Evolutionary conservation across 768 basidiomycete genomes (phyloP).

Genomic region (Leccinum subgranulosum): DNA sequence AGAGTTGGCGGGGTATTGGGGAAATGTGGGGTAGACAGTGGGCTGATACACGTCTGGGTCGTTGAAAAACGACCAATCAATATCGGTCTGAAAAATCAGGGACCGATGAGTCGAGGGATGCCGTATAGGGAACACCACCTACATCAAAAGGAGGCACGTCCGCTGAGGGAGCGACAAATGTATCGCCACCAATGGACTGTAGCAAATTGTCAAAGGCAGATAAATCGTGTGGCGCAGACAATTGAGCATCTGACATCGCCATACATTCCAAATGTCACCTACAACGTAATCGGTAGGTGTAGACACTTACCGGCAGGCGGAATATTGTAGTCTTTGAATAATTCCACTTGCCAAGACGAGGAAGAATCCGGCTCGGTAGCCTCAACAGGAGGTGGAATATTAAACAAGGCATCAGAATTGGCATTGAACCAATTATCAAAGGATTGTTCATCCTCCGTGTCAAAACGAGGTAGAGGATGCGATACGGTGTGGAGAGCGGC

Average conservation of each 20-base stretch:
- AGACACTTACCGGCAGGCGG: conserved; percentile 9
- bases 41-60: neutral
- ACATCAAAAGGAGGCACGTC: neutral
- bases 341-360: conserved; percentile 30
- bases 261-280: neutral
- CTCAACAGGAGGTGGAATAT: conserved; percentile 26
- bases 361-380: conserved; percentile 25
- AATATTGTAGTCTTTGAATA: conserved; percentile 30
- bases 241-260: neutral
- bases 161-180: neutral
- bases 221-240: neutral
- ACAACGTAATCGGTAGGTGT: neutral
- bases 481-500: conserved; percentile 27
- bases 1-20: conserved; percentile 1
- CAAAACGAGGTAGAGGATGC: conserved; percentile 25
- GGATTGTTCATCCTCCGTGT: conserved; percentile 16
- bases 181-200: neutral
- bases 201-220: conserved; percentile 10
- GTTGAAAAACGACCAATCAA: conserved; percentile 20
- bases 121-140: neutral
- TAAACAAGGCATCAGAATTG: conserved; percentile 23
- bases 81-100: neutral
- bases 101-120: neutral
- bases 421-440: conserved; percentile 38
- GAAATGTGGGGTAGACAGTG: neutral